These are phyloP conservation scores for Closterium sp. DNA, from an alignment of 139 green algal species.

Conservation along the genomic window DNA sequence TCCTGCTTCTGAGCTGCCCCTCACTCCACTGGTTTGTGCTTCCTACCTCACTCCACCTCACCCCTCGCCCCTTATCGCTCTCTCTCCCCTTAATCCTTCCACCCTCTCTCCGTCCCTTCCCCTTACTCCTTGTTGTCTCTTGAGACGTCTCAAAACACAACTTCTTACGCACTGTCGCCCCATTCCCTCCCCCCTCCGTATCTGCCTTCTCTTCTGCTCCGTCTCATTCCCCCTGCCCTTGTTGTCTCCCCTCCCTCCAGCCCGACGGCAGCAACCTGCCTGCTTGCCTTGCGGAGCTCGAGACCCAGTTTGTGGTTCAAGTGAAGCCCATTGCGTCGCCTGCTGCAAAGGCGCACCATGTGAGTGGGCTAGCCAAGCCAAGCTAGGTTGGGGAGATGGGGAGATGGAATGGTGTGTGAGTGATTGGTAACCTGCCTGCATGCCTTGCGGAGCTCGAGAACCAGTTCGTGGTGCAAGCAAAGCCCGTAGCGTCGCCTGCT, in stretches of 20 bases:
- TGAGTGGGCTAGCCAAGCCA: too few species aligned
- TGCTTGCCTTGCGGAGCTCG: neutral
- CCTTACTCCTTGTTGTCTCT: too few species aligned
- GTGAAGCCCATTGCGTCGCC: neutral
- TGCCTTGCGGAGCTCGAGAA: neutral
- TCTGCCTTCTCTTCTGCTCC: too few species aligned
- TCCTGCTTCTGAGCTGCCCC: neutral
- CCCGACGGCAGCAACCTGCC: neutral
- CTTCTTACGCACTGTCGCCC: too few species aligned
- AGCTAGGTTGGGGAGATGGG: too few species aligned
- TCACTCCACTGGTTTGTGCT: neutral
- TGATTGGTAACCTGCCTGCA: neutral
- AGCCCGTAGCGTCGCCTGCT: neutral
- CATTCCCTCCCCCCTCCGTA: too few species aligned
- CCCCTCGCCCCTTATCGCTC: neutral
- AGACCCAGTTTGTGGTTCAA: neutral
- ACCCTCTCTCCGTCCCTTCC: too few species aligned
- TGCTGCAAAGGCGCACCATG: neutral
- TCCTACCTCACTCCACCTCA: neutral
- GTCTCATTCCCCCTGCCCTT: too few species aligned
- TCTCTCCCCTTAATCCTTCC: too few species aligned
- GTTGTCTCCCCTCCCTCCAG: neutral
- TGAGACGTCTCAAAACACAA: too few species aligned
- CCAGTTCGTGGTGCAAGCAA: neutral
- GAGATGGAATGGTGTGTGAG: too few species aligned